Evolutionary conservation across 768 basidiomycete genomes (phyloP).

Genomic region (Tulasnella sp.): DNA sequence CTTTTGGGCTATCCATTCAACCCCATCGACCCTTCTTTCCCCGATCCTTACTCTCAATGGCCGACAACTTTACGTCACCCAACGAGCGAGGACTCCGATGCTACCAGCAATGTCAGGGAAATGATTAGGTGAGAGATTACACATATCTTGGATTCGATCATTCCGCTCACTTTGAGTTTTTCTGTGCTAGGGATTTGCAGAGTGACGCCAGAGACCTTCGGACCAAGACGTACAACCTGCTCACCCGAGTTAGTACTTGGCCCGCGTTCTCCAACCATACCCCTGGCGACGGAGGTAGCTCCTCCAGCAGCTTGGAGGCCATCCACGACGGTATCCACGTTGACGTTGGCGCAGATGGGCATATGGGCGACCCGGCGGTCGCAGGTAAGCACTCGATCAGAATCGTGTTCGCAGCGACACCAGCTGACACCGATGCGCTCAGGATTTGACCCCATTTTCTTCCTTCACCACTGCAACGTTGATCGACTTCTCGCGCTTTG

Average conservation of each 20-base stretch:
- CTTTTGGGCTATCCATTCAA: slow-evolving; percentile 21
- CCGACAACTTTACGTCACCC: slow-evolving; percentile 13
- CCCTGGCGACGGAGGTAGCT: background rate
- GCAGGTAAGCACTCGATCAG: background rate
- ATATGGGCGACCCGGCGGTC: slow-evolving; percentile 4
- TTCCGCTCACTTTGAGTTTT: background rate
- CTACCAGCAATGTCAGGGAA: background rate
- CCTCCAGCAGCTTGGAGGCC: slow-evolving; percentile 17
- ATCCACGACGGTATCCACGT: slow-evolving; percentile 25
- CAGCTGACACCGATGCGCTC: background rate
- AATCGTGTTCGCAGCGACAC: background rate
- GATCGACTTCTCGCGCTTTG: slow-evolving; percentile 17
- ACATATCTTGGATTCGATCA: background rate
- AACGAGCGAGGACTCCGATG: background rate
- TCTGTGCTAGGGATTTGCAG: background rate
- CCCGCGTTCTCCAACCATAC: slow-evolving; percentile 18
- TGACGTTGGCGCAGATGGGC: slow-evolving; percentile 18
- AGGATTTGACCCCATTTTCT: slow-evolving; percentile 27
- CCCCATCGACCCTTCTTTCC: slow-evolving; percentile 1
- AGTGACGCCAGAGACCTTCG: background rate
- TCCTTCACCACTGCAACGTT: slow-evolving; percentile 23
- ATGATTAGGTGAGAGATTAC: background rate
- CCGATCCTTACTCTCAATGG: background rate
- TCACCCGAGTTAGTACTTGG: slow-evolving; percentile 15
- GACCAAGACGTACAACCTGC: slow-evolving; percentile 2